Base-by-base conservation (phyloP, 2,329 filamentous ascomycete species). In the Dichotomopilus funicola region DNA sequence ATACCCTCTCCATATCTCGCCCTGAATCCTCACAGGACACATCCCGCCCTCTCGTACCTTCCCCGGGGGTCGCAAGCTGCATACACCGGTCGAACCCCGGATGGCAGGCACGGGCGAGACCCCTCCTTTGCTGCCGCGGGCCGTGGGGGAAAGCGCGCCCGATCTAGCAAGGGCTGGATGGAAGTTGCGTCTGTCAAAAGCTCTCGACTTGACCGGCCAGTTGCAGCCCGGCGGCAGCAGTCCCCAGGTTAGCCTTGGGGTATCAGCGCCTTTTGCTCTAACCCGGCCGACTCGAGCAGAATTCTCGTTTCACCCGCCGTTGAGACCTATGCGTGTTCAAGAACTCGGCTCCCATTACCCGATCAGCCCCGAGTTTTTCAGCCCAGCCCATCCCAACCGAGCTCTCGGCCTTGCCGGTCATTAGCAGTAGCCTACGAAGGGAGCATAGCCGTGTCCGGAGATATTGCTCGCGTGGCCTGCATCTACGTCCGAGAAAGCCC, bases 191-290 rank as follows among this genome's bases (percentile, higher is more conserved):
- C 41, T 13, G 27, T 46, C 43, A 13, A 6, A 11, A 13, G 31
- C 36, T 9, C 31, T 35, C 11, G 36, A 12, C 44, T 9, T 13
- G 31, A 33, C 40, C 54, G 56, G 56, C 27, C 57, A 45, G 37
- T 27, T 53, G 56, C 60, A 60, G 58, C 53, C 53, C 40, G 12
- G 58, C 56, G 58, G 54, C 19, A 27, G 19, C 19, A 59, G 47
- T 53, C 2, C 7, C 47, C 47, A 19, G n/a, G 8, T 12, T 12
- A 49, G 10, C 37, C 13, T 27, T 27, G 19, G 19, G 19, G 3
- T 27, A 27, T 27, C 19, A 27, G 19, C 19, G 19, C 19, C 19
- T 27, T 27, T 27, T 27, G 19, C 19, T 27, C 19, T 27, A 27
- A 27, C 19, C 19, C 19, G 19, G 19, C 19, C 19, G 19, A 27